phyloP scores from a whole-genome alignment of 192 early-diverging fungal species.

The Linnemannia exigua region DNA sequence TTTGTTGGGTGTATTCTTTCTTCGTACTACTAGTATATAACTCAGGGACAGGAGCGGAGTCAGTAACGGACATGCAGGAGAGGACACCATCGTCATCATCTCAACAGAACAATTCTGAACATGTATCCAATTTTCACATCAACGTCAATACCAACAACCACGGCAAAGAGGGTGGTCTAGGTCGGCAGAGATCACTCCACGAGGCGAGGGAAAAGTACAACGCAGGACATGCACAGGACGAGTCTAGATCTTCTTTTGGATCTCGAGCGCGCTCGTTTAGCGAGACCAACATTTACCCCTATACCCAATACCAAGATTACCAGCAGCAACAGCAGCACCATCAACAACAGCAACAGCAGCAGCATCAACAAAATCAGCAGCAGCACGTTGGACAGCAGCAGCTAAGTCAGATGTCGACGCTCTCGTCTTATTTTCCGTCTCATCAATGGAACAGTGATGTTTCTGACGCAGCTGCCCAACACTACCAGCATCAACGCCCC shows the following conservation, averaged over 20 bases:
- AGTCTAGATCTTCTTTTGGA: constrained; percentile 6
- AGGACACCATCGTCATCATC: not conserved
- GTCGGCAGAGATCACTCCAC: constrained; percentile 40
- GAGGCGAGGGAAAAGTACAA: constrained; percentile 9
- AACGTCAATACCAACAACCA: not conserved
- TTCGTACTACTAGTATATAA: not conserved
- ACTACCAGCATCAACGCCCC: constrained; percentile 6
- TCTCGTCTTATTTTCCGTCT: not conserved
- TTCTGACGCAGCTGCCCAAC: not conserved
- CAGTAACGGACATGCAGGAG: not conserved
- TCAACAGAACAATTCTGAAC: not conserved
- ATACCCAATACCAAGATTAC: constrained; percentile 28
- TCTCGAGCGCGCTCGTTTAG: constrained; percentile 41
- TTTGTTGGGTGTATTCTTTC: constrained; percentile 4
- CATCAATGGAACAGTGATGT: constrained; percentile 1
- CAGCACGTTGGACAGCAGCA: not conserved
- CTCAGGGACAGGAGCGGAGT: not conserved
- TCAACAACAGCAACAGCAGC: constrained; percentile 4
- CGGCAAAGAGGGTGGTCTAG: constrained; percentile 11
- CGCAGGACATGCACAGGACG: not conserved
- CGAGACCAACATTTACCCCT: constrained; percentile 38
- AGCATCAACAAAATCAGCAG: not conserved
- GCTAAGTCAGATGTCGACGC: not conserved
- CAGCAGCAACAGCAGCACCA: constrained; percentile 12
- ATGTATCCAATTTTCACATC: not conserved